These are phyloP conservation scores for Chaetomium cochliodes DNA, from an alignment of 495 filamentous ascomycete genomes.

Conservation along the genomic window DNA sequence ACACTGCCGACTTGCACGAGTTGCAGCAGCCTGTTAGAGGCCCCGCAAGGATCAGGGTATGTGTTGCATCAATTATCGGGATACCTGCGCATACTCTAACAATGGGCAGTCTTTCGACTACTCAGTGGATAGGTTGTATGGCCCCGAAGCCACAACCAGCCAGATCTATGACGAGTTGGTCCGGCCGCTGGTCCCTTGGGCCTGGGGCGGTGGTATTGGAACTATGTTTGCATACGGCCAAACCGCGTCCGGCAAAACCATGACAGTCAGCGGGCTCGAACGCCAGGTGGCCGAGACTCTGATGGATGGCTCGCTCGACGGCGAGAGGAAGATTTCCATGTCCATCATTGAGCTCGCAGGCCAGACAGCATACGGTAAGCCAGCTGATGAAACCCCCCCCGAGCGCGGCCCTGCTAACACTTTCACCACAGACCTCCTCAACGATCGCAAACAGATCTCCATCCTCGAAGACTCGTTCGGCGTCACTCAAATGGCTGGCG, in stretches of 20 bases:
- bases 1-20: conserved; percentile 27
- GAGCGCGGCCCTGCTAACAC: background rate
- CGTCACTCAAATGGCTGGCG: conserved; percentile 29
- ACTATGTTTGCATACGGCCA: conserved; percentile 50
- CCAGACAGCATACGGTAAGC: conserved; percentile 20
- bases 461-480: conserved; percentile 33
- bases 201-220: conserved; percentile 29
- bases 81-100: background rate
- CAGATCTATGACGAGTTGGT: conserved; percentile 28
- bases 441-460: conserved; percentile 30
- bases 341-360: conserved; percentile 31
- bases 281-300: conserved; percentile 27
- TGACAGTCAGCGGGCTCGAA: conserved; percentile 39
- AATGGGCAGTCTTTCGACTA: conserved; percentile 20
- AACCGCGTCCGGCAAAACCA: conserved; percentile 51
- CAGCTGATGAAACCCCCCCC: background rate
- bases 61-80: background rate
- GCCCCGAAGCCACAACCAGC: conserved; percentile 18
- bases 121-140: conserved; percentile 29
- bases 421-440: conserved; percentile 26
- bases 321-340: conserved; percentile 26
- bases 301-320: conserved; percentile 27
- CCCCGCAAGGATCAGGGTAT: conserved; percentile 18
- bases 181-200: conserved; percentile 30
- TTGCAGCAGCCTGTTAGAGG: conserved; percentile 22